A percentile compares a stretch with the other conserved stretches of the same genome.
Evolutionary conservation across 768 basidiomycete genomes (phyloP).

Genomic region (Termitomyces sp.): DNA sequence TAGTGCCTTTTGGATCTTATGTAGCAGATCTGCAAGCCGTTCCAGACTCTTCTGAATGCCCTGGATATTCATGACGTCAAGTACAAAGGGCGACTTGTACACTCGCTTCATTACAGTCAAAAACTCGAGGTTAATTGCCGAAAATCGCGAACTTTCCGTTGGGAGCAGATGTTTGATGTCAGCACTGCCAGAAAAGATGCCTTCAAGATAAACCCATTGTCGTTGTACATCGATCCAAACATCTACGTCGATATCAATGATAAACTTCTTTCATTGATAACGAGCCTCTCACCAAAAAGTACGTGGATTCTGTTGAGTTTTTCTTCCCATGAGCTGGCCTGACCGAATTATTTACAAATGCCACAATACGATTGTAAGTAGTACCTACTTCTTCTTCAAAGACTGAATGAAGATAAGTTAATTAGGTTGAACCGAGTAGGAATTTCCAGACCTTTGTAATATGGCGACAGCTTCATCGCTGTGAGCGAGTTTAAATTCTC

Average conservation of each 20-base stretch:
- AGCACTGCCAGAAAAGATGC: constrained; percentile 98
- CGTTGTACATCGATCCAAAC: constrained; percentile 99
- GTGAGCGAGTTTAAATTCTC: constrained; percentile 95
- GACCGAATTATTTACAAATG: constrained; percentile 6
- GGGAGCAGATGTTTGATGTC: constrained; percentile 99
- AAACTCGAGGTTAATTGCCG: constrained; percentile 98
- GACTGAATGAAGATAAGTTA: constrained; percentile 36
- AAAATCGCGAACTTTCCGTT: constrained; percentile 95
- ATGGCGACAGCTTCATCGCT: constrained; percentile 97
- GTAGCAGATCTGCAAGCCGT: constrained; percentile 89
- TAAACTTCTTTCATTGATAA: not conserved
- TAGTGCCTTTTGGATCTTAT: constrained; percentile 98
- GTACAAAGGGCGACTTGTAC: constrained; percentile 96
- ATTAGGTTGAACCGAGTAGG: not conserved
- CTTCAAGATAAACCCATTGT: constrained; percentile 99
- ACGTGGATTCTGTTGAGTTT: constrained; percentile 96
- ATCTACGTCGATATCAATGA: constrained; percentile 40
- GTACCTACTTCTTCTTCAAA: constrained; percentile 77
- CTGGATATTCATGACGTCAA: constrained; percentile 95
- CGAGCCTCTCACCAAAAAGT: constrained; percentile 68
- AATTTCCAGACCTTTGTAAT: constrained; percentile 75
- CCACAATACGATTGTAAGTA: not conserved
- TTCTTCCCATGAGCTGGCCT: constrained; percentile 93
- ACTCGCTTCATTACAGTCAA: constrained; percentile 99
- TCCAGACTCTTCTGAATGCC: constrained; percentile 97